These are phyloP conservation scores for Lithospermum erythrorhizon DNA, from an alignment of 257 asterid species.

Conservation along the genomic window DNA sequence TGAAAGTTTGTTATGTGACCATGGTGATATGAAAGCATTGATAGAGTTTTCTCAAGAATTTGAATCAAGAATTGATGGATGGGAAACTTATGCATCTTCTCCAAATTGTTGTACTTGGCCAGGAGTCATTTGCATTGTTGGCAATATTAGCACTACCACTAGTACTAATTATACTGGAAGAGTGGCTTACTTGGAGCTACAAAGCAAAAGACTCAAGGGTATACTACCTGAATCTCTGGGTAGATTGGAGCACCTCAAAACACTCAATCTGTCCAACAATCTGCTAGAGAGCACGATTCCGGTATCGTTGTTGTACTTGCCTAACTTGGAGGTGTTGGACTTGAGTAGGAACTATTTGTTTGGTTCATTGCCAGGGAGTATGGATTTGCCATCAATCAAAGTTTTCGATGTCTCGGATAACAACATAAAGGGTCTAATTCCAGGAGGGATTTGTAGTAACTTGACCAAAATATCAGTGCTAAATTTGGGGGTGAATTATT, in stretches of 20 bases:
- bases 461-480: slow-evolving; percentile 37
- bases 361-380: slow-evolving; percentile 32
- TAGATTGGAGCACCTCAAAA: slow-evolving; percentile 45
- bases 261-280: slow-evolving; percentile 61
- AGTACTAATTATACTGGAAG: slow-evolving; percentile 5
- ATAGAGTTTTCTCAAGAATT: slow-evolving; percentile 29
- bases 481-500: slow-evolving; percentile 32
- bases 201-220: slow-evolving; percentile 28
- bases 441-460: slow-evolving; percentile 48
- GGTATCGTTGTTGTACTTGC: slow-evolving; percentile 39
- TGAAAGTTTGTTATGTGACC: slow-evolving; percentile 27
- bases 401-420: slow-evolving; percentile 47
- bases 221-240: slow-evolving; percentile 42
- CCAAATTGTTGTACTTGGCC: slow-evolving; percentile 54
- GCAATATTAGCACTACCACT: no score
- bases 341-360: slow-evolving; percentile 41
- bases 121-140: slow-evolving; percentile 40
- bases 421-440: slow-evolving; percentile 36
- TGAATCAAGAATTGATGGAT: slow-evolving; percentile 30
- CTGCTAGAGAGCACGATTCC: slow-evolving; percentile 45
- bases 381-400: slow-evolving; percentile 40
- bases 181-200: slow-evolving; percentile 53
- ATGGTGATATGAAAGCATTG: slow-evolving; percentile 38
- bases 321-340: slow-evolving; percentile 41
- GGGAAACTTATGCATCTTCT: slow-evolving; percentile 31